Percentiles rank a stretch among this genome's conserved stretches.
These are phyloP conservation scores for Yarrowia sp. DNA, from an alignment of 805 yeast genomes.

Conservation along the genomic window DNA sequence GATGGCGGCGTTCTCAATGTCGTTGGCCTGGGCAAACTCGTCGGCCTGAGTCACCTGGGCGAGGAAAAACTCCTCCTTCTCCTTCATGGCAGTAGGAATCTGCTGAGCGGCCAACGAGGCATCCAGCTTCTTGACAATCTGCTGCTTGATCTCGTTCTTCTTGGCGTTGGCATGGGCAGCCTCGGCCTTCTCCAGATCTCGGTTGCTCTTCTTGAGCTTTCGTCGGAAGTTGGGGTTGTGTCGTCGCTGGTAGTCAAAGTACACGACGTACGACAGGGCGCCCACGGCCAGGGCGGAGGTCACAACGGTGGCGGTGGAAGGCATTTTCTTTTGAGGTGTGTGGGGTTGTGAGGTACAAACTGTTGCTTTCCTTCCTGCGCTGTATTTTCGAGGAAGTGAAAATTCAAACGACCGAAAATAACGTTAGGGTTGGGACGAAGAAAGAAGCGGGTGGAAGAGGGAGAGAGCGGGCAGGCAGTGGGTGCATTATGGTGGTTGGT, in stretches of 20 bases:
- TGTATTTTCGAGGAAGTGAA: slow-evolving; percentile 23
- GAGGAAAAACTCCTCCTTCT: slow-evolving; percentile 81
- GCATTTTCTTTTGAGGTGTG: slow-evolving; percentile 44
- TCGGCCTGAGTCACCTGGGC: slow-evolving; percentile 86
- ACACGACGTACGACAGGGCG: slow-evolving; percentile 67
- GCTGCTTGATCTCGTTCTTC: slow-evolving; percentile 61
- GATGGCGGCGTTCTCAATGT: slow-evolving; percentile 75
- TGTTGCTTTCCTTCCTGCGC: slow-evolving; percentile 1
- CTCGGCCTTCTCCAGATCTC: slow-evolving; percentile 64
- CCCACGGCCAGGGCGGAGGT: slow-evolving; percentile 47
- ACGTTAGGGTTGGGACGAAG: slow-evolving; percentile 15
- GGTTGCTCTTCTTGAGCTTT: slow-evolving; percentile 67
- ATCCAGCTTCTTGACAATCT: slow-evolving; percentile 66
- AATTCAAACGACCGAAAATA: slow-evolving; percentile 16
- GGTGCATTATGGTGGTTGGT: too few relatives aligned
- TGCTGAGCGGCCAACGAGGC: slow-evolving; percentile 75
- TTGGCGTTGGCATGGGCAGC: slow-evolving; percentile 64
- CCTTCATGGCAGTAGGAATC: slow-evolving; percentile 69
- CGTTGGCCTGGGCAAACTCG: slow-evolving; percentile 72
- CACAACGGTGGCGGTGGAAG: slow-evolving; percentile 49
- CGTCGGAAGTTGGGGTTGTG: slow-evolving; percentile 81
- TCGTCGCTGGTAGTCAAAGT: slow-evolving; percentile 94
- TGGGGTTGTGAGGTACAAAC: not conserved
- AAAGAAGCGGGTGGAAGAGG: slow-evolving; percentile 22
- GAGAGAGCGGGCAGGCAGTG: too few relatives aligned